Evolutionary conservation across 2,329 filamentous ascomycete species (phyloP).

Genomic region (Penicillium polonicum): DNA sequence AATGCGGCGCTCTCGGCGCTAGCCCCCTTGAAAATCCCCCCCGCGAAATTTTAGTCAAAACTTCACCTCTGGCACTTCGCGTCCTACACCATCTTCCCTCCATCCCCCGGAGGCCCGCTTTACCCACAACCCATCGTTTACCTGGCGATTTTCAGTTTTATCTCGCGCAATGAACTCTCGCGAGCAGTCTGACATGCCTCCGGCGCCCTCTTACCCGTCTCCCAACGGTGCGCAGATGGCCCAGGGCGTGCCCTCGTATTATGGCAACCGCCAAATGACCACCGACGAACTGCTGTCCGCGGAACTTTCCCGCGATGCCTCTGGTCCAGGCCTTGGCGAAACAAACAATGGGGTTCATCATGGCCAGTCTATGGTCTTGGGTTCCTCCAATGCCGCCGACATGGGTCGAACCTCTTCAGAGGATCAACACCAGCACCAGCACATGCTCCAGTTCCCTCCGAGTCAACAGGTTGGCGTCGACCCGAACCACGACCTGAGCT

Average conservation of each 20-base stretch:
- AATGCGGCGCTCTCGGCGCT: constrained; percentile 34
- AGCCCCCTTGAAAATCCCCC: constrained; percentile 36
- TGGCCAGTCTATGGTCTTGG: constrained; percentile 41
- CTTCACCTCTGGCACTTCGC: constrained; percentile 33
- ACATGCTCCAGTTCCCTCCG: constrained; percentile 45
- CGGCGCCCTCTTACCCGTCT: constrained; percentile 46
- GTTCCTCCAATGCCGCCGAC: constrained; percentile 39
- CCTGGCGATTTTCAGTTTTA: constrained; percentile 10
- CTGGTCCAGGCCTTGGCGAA: constrained; percentile 44
- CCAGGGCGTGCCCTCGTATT: constrained; percentile 46
- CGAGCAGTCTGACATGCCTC: constrained; percentile 45
- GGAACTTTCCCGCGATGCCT: constrained; percentile 49
- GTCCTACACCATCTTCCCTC: constrained; percentile 26
- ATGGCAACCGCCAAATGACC: constrained; percentile 45
- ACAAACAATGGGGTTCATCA: constrained; percentile 43
- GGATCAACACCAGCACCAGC: constrained; percentile 42
- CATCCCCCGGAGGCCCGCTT: constrained; percentile 36
- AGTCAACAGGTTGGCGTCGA: constrained; percentile 47
- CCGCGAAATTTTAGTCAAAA: constrained; percentile 40
- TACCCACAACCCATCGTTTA: constrained; percentile 25
- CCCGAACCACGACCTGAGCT: constrained; percentile 49
- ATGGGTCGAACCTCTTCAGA: constrained; percentile 39
- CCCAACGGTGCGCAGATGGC: constrained; percentile 46
- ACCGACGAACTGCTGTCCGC: constrained; percentile 50
- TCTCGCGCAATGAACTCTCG: constrained; percentile 40